These are phyloP conservation scores for Fraxinus sp. DNA, from an alignment of 305 asterid species.

Conservation along the genomic window DNA sequence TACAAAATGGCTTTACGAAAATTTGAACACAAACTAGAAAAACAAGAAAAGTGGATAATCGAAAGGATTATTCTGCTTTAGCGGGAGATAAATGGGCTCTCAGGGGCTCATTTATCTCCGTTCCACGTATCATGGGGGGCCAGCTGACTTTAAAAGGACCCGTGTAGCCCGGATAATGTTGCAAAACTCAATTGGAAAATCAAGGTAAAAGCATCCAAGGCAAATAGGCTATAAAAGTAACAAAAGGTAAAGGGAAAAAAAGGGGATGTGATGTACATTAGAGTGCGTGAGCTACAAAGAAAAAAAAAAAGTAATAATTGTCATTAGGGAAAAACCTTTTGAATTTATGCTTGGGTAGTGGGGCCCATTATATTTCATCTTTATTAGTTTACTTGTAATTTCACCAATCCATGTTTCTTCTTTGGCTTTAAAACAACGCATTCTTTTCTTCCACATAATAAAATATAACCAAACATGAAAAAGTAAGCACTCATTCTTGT, in stretches of 20 bases:
- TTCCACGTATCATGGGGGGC: no score
- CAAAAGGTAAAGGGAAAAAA: slow-evolving; percentile 25
- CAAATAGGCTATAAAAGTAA: slow-evolving; percentile 25
- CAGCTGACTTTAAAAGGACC: not conserved
- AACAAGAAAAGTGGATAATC: not conserved
- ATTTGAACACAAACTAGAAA: not conserved
- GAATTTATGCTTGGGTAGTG: not conserved
- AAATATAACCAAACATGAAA: slow-evolving; percentile 43
- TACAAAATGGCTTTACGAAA: not conserved
- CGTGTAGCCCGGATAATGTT: not conserved
- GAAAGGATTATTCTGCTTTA: not conserved
- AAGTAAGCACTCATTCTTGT: slow-evolving; percentile 69
- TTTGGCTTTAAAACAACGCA: slow-evolving; percentile 64
- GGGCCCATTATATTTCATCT: slow-evolving; percentile 2
- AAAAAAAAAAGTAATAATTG: slow-evolving; percentile 30
- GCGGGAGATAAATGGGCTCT: not conserved
- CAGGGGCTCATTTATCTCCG: not conserved
- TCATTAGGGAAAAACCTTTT: slow-evolving; percentile 28
- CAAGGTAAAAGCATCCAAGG: slow-evolving; percentile 43
- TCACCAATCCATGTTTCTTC: slow-evolving; percentile 18
- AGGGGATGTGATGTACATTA: slow-evolving; percentile 24
- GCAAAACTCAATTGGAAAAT: not conserved
- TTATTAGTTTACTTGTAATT: not conserved
- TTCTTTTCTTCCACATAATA: slow-evolving; percentile 46
- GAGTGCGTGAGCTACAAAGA: slow-evolving; percentile 28